Evolutionary conservation across 75 land plant species (phyloP).

Genomic region (Picea glauca): DNA sequence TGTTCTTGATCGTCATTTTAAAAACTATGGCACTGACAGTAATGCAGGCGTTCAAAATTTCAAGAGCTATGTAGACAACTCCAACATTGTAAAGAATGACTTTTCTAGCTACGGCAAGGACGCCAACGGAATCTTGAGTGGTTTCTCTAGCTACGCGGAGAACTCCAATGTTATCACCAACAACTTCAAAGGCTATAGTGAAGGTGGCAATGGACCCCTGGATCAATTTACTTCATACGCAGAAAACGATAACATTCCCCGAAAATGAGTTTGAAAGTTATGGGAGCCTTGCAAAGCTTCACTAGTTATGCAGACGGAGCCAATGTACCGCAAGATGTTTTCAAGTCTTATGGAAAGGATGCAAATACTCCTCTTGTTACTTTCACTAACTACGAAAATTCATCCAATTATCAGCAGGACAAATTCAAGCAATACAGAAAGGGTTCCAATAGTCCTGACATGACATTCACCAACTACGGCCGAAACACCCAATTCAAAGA

Average conservation of each 20-base stretch:
- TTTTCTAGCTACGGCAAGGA: constrained; percentile 45
- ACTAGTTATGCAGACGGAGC: too few species aligned
- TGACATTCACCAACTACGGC: too few species aligned
- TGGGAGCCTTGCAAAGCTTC: background rate
- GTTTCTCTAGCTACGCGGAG: constrained; percentile 43
- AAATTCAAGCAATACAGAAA: too few species aligned
- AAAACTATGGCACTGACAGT: too few species aligned
- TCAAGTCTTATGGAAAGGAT: too few species aligned
- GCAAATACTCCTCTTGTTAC: too few species aligned
- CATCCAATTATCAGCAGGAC: too few species aligned
- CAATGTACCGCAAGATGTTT: too few species aligned
- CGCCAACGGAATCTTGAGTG: constrained; percentile 21
- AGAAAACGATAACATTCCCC: constrained; percentile 25
- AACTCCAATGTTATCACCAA: constrained; percentile 41
- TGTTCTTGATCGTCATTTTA: constrained; percentile 14
- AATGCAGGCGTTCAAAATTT: background rate
- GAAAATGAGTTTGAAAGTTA: constrained; percentile 41
- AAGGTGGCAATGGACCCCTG: constrained; percentile 7
- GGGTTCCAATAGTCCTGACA: too few species aligned
- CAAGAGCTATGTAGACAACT: constrained; percentile 23
- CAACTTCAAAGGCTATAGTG: constrained; percentile 36
- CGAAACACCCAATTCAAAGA: too few species aligned
- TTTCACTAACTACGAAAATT: too few species aligned
- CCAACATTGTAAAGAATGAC: constrained; percentile 35
- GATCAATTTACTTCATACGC: constrained; percentile 44